Conservation (phyloP, 2,329 filamentous ascomycete species). For the Eutypella sp. region DNA sequence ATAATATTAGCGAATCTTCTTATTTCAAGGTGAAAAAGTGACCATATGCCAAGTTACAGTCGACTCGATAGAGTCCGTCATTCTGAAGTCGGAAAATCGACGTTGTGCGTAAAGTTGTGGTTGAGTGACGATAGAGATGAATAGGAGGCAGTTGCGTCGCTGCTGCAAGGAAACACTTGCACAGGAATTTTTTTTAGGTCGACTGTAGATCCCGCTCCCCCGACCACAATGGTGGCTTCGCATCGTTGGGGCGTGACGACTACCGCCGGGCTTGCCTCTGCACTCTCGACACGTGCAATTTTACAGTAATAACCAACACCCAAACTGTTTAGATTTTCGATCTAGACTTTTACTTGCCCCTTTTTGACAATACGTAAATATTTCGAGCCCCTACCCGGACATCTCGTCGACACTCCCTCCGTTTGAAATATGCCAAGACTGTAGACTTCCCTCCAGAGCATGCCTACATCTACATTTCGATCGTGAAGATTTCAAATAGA, state of each 20-base stretch:
- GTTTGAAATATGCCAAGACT: no score
- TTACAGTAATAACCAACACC: not conserved
- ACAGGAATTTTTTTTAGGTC: slow-evolving; percentile 2
- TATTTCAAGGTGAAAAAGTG: not conserved
- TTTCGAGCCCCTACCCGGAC: not conserved
- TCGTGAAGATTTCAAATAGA: no score
- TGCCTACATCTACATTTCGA: no score
- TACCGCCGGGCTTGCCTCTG: not conserved
- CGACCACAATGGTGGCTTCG: not conserved
- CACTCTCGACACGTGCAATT: not conserved
- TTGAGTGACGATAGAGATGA: not conserved
- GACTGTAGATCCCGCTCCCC: not conserved
- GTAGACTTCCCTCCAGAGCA: no score
- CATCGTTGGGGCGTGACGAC: not conserved
- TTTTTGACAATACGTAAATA: not conserved
- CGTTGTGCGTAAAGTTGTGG: not conserved
- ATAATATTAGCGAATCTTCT: not conserved
- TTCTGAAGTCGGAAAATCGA: not conserved
- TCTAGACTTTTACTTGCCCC: no score
- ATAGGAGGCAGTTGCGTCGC: not conserved
- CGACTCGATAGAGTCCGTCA: not conserved
- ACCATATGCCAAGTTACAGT: not conserved
- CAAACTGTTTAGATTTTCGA: no score
- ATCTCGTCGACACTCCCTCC: not conserved
- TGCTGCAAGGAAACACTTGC: not conserved